Base-by-base conservation (phyloP, 148 eudicot genomes). In the Rhododendron simsii region DNA sequence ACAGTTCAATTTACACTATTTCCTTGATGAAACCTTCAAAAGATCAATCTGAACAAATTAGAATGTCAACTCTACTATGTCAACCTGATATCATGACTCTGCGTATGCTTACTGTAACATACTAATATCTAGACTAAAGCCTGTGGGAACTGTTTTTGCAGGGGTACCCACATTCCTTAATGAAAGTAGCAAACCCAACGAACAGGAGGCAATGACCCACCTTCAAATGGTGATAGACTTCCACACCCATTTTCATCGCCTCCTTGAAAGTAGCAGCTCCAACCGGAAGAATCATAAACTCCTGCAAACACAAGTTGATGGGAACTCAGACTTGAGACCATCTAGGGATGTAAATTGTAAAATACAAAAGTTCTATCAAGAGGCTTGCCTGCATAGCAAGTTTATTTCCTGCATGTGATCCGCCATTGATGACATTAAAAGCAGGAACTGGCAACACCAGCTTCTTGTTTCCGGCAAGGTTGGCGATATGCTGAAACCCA, bases 201-300 rank as follows among this genome's bases (percentile, higher is more conserved):
- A 77, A 81, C 50, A 80, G 78, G 37, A 18, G 41, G 55, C 47
- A 81, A 4, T 65, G 47, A 59, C 84, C 5, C 45, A 94, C 99
- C 99, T 97, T 97, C 93, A 97, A 90, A 83, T 92, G 79, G 91
- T 95, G 99, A 86, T 97, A 95, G 14, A 97, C 98, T 94, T 96
- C 99, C 74, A 92, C 93, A 63, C 99, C 99, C 98, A 95, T 95
- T 91, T 97, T 95, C 98, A 97, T 97, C 73, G 98, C 99, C 91
- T 94, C 99, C 86, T 92, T 91, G 88, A 97, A 97, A 78, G 93
- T 86, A 61, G 96, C 88, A 85, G 99, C 99, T 84, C 99, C 99
- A 39, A 87, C 86, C 20, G 98, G 99, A 86, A 97, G 95, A 85
- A 97, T 97, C 99, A 97, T 97, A 87, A 97, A 97, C 87, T 97